These are phyloP conservation scores for Podaxis mareebaensis DNA, from an alignment of 768 basidiomycete genomes.

Conservation along the genomic window DNA sequence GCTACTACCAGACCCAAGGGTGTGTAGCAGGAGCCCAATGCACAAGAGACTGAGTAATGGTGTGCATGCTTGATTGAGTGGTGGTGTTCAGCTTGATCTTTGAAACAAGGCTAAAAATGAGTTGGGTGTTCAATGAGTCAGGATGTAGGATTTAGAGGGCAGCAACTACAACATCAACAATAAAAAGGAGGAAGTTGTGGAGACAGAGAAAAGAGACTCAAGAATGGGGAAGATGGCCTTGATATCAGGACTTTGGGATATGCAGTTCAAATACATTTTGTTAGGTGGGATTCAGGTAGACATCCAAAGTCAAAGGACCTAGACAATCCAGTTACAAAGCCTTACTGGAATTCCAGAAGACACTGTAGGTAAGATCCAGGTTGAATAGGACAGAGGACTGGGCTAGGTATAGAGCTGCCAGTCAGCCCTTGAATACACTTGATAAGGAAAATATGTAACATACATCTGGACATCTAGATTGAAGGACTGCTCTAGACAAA, in stretches of 20 bases:
- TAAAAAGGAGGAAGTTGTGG: slow-evolving; percentile 24
- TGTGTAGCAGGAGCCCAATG: slow-evolving; percentile 72
- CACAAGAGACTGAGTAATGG: slow-evolving; percentile 51
- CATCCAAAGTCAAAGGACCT: slow-evolving; percentile 41
- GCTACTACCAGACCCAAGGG: slow-evolving; percentile 78
- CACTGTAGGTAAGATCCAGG: slow-evolving; percentile 18
- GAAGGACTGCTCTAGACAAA: too few relatives aligned
- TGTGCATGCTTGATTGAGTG: slow-evolving; percentile 38
- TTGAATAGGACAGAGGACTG: neutral
- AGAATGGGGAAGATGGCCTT: slow-evolving; percentile 21
- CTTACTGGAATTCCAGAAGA: slow-evolving; percentile 35
- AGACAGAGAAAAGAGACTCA: slow-evolving; percentile 10
- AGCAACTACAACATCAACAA: slow-evolving; percentile 40
- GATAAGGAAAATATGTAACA: too few relatives aligned
- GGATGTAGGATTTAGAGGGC: slow-evolving; percentile 24
- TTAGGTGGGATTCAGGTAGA: slow-evolving; percentile 31
- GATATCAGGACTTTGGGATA: slow-evolving; percentile 23
- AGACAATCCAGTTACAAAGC: slow-evolving; percentile 42
- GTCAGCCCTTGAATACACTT: too few relatives aligned
- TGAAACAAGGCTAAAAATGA: slow-evolving; percentile 28
- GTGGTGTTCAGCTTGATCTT: slow-evolving; percentile 28
- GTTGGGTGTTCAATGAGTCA: slow-evolving; percentile 28
- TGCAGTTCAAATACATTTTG: slow-evolving; percentile 40
- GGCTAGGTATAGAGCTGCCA: too few relatives aligned
- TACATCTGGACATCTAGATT: too few relatives aligned